Base-by-base conservation (phyloP, 371 early-diverging fungal genomes). In the Lichtheimia corymbifera region DNA sequence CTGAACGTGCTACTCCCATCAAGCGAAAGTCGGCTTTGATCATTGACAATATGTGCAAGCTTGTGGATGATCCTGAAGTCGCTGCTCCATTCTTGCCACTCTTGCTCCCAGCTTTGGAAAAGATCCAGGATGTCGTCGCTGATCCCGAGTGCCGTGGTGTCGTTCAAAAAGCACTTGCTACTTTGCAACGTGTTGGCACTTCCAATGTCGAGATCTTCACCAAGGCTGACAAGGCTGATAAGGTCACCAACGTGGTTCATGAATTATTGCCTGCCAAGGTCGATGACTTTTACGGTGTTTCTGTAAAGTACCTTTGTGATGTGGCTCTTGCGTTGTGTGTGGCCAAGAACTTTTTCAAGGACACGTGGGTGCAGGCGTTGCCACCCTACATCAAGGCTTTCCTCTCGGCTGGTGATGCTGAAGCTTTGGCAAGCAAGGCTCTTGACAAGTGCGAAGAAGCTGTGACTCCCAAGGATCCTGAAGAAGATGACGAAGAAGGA, bases 41-140 rank as follows among this genome's bases (percentile, higher is more conserved):
- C 60, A 89, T 93, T 56, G 89, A 90, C 71, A 93, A 93, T 74
- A 85, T 93, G 86, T 91, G 86, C 72, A 92, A 92, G 78, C 84
- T 93, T 40, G 91, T 91, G 58, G 81, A 87, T 65, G 84, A 90
- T 72, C 92, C 93, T 17, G 82, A 81, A 56, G 88, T 89, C 20
- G 92, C 91, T 53, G 88, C 84, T 12, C 92, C 87, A 65, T 93
- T 93, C 83, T 73, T 93, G 76, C 92, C 92, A 50, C 77, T 85
- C 61, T 77, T 93, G 59, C 68, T 93, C 50, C 93, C 93, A 20
- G 90, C 88, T 54, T 74, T 93, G 41, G 87, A 91, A 58, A 80
- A 84, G 58, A 83, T 90, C 55, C 83, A 88, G 49, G 93, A 93
- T 47, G 82, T 86, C 17, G 90, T 84, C 51, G 87, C 91, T 41